Evolutionary conservation across 768 basidiomycete genomes (phyloP), one percentile per base, ranked within the genome.

Genomic region (Boletus sp.): DNA sequence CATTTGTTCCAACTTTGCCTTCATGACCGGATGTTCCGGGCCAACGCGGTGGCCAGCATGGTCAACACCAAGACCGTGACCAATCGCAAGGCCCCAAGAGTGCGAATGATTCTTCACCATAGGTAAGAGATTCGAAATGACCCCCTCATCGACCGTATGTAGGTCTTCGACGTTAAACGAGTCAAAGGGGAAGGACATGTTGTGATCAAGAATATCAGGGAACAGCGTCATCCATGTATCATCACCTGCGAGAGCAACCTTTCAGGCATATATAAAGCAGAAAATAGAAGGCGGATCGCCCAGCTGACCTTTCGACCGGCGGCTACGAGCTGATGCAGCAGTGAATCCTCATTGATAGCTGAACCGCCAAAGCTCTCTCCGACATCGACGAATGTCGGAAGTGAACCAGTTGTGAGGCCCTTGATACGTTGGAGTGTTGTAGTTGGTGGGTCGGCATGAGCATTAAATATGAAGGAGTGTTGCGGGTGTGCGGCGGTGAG

Each of bases 101-200:
- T 74, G 72, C 0, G 74, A 70, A 17, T 64, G 54, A 37, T 79
- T 72, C 48, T 78, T 74, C 5, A 98, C 77, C 21, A 94, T 79
- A 0, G 93, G 92, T 60, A 95, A 85, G 5, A 98, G 75, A 63
- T 98, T 86, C 11, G 74, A 64, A 35, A 90, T 87, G 52, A 98
- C 94, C 8, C 96, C 96, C 48, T 88, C 77, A 64, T 99, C 97
- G 44, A 98, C 97, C 0, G 92, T 88, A 64, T 99, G 94, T 4
- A 99, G 78, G 68, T 98, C 97, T 70, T 98, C 97, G 55, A 99
- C 97, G 70, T 98, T 94, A 79, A 99, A 98, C 0, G 94, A 97
- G 70, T 97, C 95, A 67, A 84, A 98, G 0, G 95, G 87, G 65
- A 83, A 88, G 1, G 87, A 78, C 77, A 89, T 83, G 63, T 90